Percentiles rank a stretch among this genome's conserved stretches.
Conservation (phyloP, 257 asterid species). For the Petrea volubilis region DNA sequence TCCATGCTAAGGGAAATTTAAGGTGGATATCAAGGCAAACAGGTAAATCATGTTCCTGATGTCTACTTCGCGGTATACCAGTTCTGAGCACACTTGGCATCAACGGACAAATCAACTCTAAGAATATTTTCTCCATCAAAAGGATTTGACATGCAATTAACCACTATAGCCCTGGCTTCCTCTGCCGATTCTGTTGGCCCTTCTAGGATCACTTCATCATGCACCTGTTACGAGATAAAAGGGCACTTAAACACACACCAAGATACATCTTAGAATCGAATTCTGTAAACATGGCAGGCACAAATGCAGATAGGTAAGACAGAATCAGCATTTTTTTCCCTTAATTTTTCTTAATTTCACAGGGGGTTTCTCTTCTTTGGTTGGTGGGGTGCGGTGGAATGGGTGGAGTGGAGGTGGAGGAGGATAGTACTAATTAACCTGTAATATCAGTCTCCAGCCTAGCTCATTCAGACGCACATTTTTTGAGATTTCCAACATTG, state of each 20-base stretch:
- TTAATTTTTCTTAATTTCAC: no score
- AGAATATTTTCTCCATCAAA: slow-evolving; percentile 78
- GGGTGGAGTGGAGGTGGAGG: no score
- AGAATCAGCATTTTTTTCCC: no score
- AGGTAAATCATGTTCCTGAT: no score
- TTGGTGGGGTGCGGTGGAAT: no score
- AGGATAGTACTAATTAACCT: no score
- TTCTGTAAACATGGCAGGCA: no score
- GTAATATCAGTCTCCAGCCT: slow-evolving; percentile 88
- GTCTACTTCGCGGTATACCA: slow-evolving; percentile 94
- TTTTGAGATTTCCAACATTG: slow-evolving; percentile 84
- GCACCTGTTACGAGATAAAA: slow-evolving; percentile 53
- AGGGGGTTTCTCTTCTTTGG: no score
- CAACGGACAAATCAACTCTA: slow-evolving; percentile 83
- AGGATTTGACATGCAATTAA: slow-evolving; percentile 87
- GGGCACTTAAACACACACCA: background rate
- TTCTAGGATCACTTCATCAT: slow-evolving; percentile 89
- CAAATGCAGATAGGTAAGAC: no score
- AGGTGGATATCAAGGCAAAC: no score
- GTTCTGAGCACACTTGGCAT: slow-evolving; percentile 87
- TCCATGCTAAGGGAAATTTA: no score
- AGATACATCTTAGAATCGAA: no score
- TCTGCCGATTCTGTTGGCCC: slow-evolving; percentile 88
- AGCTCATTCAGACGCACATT: slow-evolving; percentile 67
- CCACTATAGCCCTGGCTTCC: slow-evolving; percentile 83